Conservation (phyloP, 2,329 filamentous ascomycete genomes). For the Botryotinia narcissicola region DNA sequence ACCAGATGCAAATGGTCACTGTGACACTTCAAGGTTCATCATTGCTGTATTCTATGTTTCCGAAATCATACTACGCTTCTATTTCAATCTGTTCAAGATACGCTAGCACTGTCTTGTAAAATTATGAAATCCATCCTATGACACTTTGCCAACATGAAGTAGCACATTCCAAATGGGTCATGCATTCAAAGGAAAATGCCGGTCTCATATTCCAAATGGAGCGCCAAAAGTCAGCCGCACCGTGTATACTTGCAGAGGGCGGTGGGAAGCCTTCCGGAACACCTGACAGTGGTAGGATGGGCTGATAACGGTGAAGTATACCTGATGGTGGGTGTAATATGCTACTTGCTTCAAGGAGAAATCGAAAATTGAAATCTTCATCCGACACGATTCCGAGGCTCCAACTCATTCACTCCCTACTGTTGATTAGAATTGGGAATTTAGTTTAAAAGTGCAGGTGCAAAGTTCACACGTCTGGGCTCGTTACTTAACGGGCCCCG, state of each 20-base stretch:
- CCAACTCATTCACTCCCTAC: background rate
- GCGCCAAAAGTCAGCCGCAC: conserved; percentile 6
- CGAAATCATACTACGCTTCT: background rate
- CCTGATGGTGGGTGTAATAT: background rate
- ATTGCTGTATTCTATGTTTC: background rate
- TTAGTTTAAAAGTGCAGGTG: background rate
- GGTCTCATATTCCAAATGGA: background rate
- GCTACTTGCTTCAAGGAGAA: background rate
- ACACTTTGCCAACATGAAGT: background rate
- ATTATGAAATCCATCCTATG: conserved; percentile 3
- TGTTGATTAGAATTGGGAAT: background rate
- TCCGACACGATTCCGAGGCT: too few relatives aligned
- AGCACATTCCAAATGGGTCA: background rate
- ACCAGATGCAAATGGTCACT: background rate
- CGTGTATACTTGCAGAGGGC: background rate
- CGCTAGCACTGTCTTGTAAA: background rate
- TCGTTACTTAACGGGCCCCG: background rate
- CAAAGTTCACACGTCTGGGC: background rate
- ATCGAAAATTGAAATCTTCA: background rate
- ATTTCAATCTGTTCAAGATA: background rate
- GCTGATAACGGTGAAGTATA: conserved; percentile 10
- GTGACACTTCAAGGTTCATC: conserved; percentile 2
- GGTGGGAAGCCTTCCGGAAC: background rate
- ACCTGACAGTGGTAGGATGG: background rate
- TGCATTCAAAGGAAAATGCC: background rate